phyloP scores from a whole-genome alignment of 495 filamentous ascomycete genomes.

The Daldinia grandis region DNA sequence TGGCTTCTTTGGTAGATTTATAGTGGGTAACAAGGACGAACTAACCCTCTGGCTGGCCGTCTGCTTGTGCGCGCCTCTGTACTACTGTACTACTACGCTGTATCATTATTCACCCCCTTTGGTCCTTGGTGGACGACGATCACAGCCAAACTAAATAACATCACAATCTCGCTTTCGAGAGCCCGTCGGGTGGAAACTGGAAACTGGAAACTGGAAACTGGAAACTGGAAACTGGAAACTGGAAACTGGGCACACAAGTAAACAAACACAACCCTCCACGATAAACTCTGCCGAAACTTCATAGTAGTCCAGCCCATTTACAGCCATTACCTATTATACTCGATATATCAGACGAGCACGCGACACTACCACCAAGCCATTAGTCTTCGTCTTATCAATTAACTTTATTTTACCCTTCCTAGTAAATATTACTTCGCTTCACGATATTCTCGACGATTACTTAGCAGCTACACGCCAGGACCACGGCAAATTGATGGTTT shows the following conservation, averaged over 20 bases:
- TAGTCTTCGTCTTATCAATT: slow-evolving; percentile 4
- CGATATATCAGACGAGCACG: slow-evolving; percentile 17
- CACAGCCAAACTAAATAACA: slow-evolving; percentile 40
- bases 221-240: too few species aligned
- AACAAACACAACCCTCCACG: slow-evolving; percentile 16
- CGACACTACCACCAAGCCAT: slow-evolving; percentile 15
- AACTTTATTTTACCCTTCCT: slow-evolving; percentile 2
- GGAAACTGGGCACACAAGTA: slow-evolving; percentile 28
- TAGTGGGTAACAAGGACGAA: slow-evolving; percentile 33
- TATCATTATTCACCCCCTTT: slow-evolving; percentile 29
- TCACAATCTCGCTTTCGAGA: slow-evolving; percentile 38
- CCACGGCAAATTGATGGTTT: slow-evolving; percentile 30
- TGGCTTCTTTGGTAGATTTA: slow-evolving; percentile 21
- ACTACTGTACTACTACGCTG: slow-evolving; percentile 16
- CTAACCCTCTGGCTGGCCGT: slow-evolving; percentile 16
- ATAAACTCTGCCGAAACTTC: not conserved
- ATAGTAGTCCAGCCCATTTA: not conserved
- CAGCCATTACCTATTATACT: slow-evolving; percentile 9
- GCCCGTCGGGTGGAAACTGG: slow-evolving; percentile 22
- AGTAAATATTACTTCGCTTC: not conserved
- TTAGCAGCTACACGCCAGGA: slow-evolving; percentile 8
- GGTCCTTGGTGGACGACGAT: slow-evolving; percentile 36
- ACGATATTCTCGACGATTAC: slow-evolving; percentile 3
- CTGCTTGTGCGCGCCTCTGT: not conserved
- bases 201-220: too few species aligned